Conservation (phyloP, 2,329 filamentous ascomycete species). For the Botrytis tulipae region DNA sequence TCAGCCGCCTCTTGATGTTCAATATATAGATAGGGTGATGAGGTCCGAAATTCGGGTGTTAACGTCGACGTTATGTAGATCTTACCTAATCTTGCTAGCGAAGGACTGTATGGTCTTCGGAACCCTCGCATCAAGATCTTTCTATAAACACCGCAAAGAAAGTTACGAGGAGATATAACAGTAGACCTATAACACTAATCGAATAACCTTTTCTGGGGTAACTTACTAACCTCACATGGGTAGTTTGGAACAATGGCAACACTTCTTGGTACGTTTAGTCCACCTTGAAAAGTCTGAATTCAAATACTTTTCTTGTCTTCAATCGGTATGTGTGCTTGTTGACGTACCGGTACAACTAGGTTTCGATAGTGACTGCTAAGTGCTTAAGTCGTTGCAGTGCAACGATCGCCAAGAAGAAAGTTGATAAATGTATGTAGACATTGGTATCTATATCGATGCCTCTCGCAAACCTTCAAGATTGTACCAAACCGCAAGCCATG, state of each 20-base stretch:
- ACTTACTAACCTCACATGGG: not conserved
- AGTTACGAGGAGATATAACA: not conserved
- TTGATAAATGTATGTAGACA: not conserved
- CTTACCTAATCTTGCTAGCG: not conserved
- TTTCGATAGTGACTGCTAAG: not conserved
- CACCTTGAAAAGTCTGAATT: not conserved
- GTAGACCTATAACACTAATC: not conserved
- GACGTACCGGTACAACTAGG: not conserved
- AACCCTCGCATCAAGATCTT: not conserved
- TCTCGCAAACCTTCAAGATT: too few species aligned
- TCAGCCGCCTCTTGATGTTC: not conserved
- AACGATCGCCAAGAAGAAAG: not conserved
- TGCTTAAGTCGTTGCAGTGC: not conserved
- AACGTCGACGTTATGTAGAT: not conserved
- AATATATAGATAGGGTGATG: not conserved
- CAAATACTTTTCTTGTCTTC: not conserved
- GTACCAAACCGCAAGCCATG: not conserved
- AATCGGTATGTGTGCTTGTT: not conserved
- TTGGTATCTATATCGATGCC: not conserved
- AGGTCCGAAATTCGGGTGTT: not conserved
- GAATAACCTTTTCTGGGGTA: conserved; percentile 6
- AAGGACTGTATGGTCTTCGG: not conserved
- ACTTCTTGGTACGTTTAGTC: not conserved
- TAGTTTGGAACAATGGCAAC: not conserved
- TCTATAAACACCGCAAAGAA: not conserved